Conservation (phyloP, 805 yeast genomes). For the Saccharomycopsis javanensis region DNA sequence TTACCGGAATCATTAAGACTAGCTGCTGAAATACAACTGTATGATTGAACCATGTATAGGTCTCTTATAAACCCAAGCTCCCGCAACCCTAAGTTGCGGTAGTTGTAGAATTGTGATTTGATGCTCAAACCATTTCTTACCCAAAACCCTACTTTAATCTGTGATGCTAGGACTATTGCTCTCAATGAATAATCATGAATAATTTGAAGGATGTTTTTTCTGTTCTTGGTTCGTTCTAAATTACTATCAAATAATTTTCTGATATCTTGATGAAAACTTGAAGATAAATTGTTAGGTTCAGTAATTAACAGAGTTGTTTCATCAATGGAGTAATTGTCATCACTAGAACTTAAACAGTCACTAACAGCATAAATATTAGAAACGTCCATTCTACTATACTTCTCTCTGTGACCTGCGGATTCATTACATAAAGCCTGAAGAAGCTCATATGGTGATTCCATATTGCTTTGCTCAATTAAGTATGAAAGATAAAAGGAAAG, state of each 20-base stretch:
- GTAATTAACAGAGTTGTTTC: neutral
- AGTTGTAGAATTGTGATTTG: conserved; percentile 68
- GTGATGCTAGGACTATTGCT: conserved; percentile 68
- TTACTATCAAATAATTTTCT: neutral
- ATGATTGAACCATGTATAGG: conserved; percentile 55
- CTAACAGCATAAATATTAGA: no score
- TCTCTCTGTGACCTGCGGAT: neutral
- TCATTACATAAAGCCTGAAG: neutral
- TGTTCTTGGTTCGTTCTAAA: neutral
- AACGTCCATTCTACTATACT: neutral
- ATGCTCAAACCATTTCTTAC: conserved; percentile 86
- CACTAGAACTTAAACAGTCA: neutral
- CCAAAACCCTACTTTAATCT: conserved; percentile 86
- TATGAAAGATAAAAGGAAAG: conserved; percentile 64
- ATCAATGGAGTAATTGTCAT: neutral
- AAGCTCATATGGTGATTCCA: conserved; percentile 21
- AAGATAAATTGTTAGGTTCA: neutral
- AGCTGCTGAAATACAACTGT: conserved; percentile 47
- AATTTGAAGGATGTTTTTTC: conserved; percentile 5
- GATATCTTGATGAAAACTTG: neutral
- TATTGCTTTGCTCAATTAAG: conserved; percentile 45
- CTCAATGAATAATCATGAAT: conserved; percentile 53
- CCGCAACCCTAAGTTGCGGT: conserved; percentile 66
- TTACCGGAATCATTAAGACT: conserved; percentile 22
- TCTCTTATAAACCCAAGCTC: conserved; percentile 81